Conservation (phyloP, 805 yeast genomes). For the Candida lessepsii region DNA sequence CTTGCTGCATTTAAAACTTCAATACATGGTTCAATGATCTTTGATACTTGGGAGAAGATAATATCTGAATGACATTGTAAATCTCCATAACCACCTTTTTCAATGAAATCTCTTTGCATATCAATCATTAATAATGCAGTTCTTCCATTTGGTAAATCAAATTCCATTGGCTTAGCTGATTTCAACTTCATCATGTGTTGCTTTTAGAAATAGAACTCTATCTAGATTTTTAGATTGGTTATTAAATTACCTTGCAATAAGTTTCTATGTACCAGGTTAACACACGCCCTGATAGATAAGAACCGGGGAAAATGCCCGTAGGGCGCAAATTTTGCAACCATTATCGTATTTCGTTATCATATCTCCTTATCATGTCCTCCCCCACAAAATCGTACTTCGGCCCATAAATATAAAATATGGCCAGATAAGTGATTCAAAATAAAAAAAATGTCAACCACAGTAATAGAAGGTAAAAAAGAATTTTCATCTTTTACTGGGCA, state of each 20-base stretch:
- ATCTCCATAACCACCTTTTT: constrained; percentile 13
- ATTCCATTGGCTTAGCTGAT: constrained; percentile 7
- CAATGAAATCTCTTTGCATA: constrained; percentile 14
- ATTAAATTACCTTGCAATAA: background rate
- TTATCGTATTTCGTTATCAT: too few species aligned
- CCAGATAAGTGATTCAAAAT: background rate
- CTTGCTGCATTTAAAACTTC: constrained; percentile 11
- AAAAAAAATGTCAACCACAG: constrained; percentile 4
- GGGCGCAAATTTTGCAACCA: background rate
- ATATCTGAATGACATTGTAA: constrained; percentile 9
- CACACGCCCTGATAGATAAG: too few species aligned
- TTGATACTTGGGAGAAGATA: constrained; percentile 8
- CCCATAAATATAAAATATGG: background rate
- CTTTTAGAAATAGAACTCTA: too few species aligned
- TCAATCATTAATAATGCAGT: constrained; percentile 12
- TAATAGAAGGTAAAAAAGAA: constrained; percentile 2
- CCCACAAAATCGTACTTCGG: background rate
- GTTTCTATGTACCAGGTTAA: too few species aligned
- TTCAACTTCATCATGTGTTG: background rate
- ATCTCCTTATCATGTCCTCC: too few species aligned
- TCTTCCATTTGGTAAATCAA: constrained; percentile 8
- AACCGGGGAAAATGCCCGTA: background rate
- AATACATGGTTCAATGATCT: constrained; percentile 10
- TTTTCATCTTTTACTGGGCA: constrained; percentile 14
- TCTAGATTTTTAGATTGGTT: too few species aligned